Evolutionary conservation across 2,329 filamentous ascomycete genomes (phyloP), one percentile per base, ranked within the genome.

Genomic region (Colletotrichum liriopes): DNA sequence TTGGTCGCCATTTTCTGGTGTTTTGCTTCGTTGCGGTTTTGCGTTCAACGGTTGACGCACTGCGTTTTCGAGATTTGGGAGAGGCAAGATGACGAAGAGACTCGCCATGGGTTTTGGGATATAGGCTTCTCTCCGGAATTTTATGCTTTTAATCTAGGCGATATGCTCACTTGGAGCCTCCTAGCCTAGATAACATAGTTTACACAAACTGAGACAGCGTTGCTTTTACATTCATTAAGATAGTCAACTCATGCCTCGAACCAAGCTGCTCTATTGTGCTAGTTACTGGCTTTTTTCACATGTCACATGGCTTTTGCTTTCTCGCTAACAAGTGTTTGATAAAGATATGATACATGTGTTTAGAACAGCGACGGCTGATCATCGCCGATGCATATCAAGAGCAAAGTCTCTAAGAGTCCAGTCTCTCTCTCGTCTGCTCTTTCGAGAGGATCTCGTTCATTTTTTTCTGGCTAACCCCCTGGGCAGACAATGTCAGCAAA

Each of bases 201-300:
- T 3, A 18, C 3, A 4, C 35, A 26, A 9, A 18, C 8, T 35
- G n/a, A 56, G 35, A 41, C 3, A 39, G n/a, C 35, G 12, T 18
- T 56, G 20, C 32, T 55, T 37, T 23, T 26, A 23, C 2, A n/a
- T 12, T 1, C 0, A 37, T 3, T 37, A 5, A 7, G 20, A 37
- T 18, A 5, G 16, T 35, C 4, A 8, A 11, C 6, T 35, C 2
- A 8, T 35, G 29, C 16, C 8, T 4, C 18, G 18, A 4, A 12
- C 16, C 2, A 16, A 8, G 18, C 12, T 55, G 18, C 29, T 55
- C 8, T 11, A 3, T 1, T 16, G 5, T 0, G 3, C n/a, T 0
- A 37, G 16, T n/a, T 5, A 20, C 11, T 47, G 20, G 11, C 1
- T 6, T 4, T 51, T 51, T 20, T 16, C 11, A n/a, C 1, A 14